A percentile compares a stretch with the other conserved stretches of the same genome.
These are phyloP conservation scores for Wallacemonas sp. DNA, from an alignment of 208 protist genomes.

Conservation along the genomic window DNA sequence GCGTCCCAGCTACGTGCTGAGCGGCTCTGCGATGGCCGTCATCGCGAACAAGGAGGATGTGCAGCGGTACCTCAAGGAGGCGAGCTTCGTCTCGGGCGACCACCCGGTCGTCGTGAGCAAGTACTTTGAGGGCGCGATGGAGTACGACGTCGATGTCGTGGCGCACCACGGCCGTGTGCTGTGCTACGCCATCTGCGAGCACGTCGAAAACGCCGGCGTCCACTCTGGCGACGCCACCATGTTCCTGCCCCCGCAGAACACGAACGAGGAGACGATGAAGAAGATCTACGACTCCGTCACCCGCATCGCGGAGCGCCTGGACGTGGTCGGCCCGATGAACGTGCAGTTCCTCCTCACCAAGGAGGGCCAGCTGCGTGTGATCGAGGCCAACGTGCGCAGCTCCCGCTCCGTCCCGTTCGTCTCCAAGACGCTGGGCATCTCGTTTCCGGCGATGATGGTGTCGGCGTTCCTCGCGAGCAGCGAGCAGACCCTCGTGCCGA, in stretches of 20 bases:
- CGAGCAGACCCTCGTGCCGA: slow-evolving; percentile 79
- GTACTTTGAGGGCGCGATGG: slow-evolving; percentile 96
- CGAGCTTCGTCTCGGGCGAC: slow-evolving; percentile 87
- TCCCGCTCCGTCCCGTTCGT: slow-evolving; percentile 98
- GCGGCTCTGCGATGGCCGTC: slow-evolving; percentile 97
- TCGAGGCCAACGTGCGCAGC: slow-evolving; percentile 98
- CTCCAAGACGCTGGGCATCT: slow-evolving; percentile 96
- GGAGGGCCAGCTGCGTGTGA: slow-evolving; percentile 94
- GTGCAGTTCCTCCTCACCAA: slow-evolving; percentile 98
- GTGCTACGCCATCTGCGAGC: slow-evolving; percentile 97
- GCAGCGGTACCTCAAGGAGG: slow-evolving; percentile 92
- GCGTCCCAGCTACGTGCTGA: slow-evolving; percentile 97
- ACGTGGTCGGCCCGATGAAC: slow-evolving; percentile 98
- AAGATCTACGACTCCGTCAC: slow-evolving; percentile 77
- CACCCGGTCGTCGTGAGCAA: slow-evolving; percentile 97
- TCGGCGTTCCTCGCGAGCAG: slow-evolving; percentile 73
- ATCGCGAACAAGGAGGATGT: slow-evolving; percentile 93
- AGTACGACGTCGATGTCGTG: slow-evolving; percentile 99
- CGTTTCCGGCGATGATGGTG: slow-evolving; percentile 92
- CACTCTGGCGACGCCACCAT: slow-evolving; percentile 97
- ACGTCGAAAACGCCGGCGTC: slow-evolving; percentile 98
- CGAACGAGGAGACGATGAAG: slow-evolving; percentile 84
- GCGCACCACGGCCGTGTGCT: slow-evolving; percentile 95
- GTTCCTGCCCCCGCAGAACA: slow-evolving; percentile 92
- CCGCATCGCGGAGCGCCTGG: slow-evolving; percentile 92